Evolutionary conservation across 495 filamentous ascomycete genomes (phyloP).

Genomic region (Niebla homalea): DNA sequence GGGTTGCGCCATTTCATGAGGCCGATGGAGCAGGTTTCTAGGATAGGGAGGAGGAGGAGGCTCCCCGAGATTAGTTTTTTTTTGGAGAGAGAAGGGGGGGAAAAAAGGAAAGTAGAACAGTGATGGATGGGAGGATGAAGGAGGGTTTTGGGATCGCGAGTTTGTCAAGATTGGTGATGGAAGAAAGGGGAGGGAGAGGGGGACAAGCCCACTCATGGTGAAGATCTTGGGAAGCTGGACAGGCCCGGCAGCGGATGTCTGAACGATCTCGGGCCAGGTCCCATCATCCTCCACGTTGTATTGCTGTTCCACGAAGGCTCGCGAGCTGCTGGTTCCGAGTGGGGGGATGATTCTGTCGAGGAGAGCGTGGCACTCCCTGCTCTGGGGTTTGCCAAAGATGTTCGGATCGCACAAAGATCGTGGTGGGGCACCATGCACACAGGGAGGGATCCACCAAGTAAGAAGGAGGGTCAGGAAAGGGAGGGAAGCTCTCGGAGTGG

Average conservation of each 20-base stretch:
- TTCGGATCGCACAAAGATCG: background rate
- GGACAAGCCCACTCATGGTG: background rate
- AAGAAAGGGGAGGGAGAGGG: background rate
- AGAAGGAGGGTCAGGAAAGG: too few relatives aligned
- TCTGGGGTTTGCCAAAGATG: background rate
- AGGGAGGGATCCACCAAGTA: too few relatives aligned
- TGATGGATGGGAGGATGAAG: background rate
- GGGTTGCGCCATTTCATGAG: slow-evolving; percentile 1
- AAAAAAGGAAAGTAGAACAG: background rate
- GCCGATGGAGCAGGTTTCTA: slow-evolving; percentile 1
- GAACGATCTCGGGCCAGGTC: background rate
- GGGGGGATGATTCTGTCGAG: background rate
- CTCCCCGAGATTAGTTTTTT: too few relatives aligned
- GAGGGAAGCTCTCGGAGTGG: too few relatives aligned
- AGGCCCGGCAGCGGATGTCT: background rate
- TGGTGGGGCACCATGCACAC: background rate
- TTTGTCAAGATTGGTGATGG: too few relatives aligned
- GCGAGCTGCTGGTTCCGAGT: background rate
- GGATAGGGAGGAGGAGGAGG: background rate
- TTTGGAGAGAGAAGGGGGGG: background rate
- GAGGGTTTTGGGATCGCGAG: too few relatives aligned
- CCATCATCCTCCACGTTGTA: background rate
- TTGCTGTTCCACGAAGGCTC: background rate
- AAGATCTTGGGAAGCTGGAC: slow-evolving; percentile 2
- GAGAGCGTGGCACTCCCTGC: slow-evolving; percentile 1